Evolutionary conservation across 2,329 filamentous ascomycete species (phyloP).

Genomic region (Lachnellula occidentalis): DNA sequence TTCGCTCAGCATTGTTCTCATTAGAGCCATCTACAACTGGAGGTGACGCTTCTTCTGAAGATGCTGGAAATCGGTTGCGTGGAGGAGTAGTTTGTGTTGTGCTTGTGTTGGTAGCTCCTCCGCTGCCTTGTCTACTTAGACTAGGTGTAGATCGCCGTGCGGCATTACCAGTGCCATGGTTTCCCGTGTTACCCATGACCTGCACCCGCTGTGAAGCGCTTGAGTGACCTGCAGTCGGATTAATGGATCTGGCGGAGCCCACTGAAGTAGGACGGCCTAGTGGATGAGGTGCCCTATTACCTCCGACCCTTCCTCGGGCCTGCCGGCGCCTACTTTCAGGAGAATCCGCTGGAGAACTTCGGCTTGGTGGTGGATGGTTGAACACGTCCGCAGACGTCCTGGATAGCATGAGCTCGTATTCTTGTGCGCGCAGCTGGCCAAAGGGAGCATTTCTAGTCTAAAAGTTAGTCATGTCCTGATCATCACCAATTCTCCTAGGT

Average conservation of each 20-base stretch:
- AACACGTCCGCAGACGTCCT: slow-evolving; percentile 11
- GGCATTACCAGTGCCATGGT: neutral
- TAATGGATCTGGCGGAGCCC: slow-evolving; percentile 18
- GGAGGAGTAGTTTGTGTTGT: neutral
- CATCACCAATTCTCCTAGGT: neutral
- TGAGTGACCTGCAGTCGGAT: slow-evolving; percentile 3
- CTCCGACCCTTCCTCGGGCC: slow-evolving; percentile 19
- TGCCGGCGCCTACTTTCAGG: slow-evolving; percentile 21
- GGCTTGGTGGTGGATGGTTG: slow-evolving; percentile 8
- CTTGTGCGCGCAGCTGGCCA: slow-evolving; percentile 1
- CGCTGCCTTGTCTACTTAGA: slow-evolving; percentile 1
- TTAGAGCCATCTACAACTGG: slow-evolving; percentile 11
- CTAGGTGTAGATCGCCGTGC: slow-evolving; percentile 9
- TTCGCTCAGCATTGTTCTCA: neutral
- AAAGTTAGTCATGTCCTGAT: neutral
- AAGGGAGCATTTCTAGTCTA: neutral
- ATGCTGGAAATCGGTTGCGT: neutral
- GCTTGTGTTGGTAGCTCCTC: neutral
- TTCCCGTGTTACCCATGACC: neutral
- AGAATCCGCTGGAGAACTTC: slow-evolving; percentile 15
- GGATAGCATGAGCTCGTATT: slow-evolving; percentile 8
- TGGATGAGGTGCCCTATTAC: slow-evolving; percentile 13
- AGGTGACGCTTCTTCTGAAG: slow-evolving; percentile 9
- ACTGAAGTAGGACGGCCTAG: slow-evolving; percentile 20
- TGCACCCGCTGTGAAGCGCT: slow-evolving; percentile 4